A percentile compares a stretch with the other conserved stretches of the same genome.
Conservation (phyloP, 1,284 basidiomycete species). For the Quambalaria eucalypti region DNA sequence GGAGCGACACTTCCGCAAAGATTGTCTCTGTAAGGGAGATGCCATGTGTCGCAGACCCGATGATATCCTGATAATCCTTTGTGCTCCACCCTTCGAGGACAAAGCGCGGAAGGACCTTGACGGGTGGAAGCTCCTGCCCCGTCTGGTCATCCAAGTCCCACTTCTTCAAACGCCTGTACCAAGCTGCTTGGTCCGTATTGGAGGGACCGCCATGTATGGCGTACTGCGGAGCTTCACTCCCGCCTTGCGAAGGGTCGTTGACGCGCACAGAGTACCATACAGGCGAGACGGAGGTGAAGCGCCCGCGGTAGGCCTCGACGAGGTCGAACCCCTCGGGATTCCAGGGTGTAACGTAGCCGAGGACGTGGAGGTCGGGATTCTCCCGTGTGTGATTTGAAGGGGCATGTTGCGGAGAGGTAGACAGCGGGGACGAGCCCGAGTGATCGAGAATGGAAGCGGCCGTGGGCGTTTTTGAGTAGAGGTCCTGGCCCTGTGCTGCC, state of each 20-base stretch:
- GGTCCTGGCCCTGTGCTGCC: too few relatives aligned
- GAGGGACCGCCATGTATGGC: slow-evolving; percentile 17
- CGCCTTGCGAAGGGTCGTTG: background rate
- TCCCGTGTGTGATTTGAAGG: background rate
- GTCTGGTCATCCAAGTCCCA: background rate
- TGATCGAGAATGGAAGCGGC: too few relatives aligned
- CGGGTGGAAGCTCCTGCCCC: background rate
- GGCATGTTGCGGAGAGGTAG: background rate
- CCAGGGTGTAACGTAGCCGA: slow-evolving; percentile 34
- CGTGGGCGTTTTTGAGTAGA: too few relatives aligned
- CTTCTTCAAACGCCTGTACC: slow-evolving; percentile 9
- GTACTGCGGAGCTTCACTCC: slow-evolving; percentile 9
- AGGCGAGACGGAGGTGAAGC: slow-evolving; percentile 22
- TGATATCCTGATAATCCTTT: slow-evolving; percentile 14
- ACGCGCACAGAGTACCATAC: slow-evolving; percentile 27
- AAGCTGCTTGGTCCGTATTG: slow-evolving; percentile 4
- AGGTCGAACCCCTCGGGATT: slow-evolving; percentile 12
- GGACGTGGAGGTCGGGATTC: slow-evolving; percentile 1
- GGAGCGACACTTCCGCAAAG: slow-evolving; percentile 5
- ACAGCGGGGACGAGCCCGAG: too few relatives aligned
- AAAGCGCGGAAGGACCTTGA: slow-evolving; percentile 19
- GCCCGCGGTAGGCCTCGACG: slow-evolving; percentile 10
- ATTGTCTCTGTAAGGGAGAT: slow-evolving; percentile 8
- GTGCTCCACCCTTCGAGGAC: slow-evolving; percentile 20
- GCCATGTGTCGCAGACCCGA: slow-evolving; percentile 12